These are phyloP conservation scores for Ceratocystis alfenasii DNA, from an alignment of 2,329 filamentous ascomycete species.

Conservation along the genomic window DNA sequence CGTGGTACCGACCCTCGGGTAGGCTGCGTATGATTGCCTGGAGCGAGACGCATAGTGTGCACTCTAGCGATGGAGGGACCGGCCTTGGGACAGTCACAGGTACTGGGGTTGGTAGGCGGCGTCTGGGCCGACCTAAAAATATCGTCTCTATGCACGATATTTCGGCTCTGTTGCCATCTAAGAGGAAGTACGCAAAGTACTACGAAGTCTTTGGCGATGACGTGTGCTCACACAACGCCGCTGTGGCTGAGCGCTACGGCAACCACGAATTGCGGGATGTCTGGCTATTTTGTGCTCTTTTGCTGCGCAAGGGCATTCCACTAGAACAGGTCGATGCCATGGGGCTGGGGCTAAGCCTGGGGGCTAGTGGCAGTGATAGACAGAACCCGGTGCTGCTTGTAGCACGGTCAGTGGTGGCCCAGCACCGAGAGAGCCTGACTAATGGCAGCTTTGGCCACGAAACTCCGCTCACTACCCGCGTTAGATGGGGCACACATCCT, in stretches of 20 bases:
- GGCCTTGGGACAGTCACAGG: conserved; percentile 38
- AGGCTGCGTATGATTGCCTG: conserved; percentile 44
- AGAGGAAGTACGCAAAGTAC: conserved; percentile 59
- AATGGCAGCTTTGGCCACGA: background rate
- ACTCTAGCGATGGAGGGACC: conserved; percentile 46
- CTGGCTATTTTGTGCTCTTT: conserved; percentile 69
- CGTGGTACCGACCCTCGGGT: conserved; percentile 44
- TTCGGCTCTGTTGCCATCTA: conserved; percentile 61
- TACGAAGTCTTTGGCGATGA: conserved; percentile 77
- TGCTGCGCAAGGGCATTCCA: conserved; percentile 66
- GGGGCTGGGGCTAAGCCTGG: background rate
- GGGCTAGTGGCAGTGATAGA: background rate
- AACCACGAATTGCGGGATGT: conserved; percentile 61
- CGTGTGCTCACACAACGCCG: conserved; percentile 74
- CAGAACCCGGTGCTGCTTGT: conserved; percentile 46
- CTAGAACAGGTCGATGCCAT: conserved; percentile 47
- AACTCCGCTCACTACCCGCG: conserved; percentile 37
- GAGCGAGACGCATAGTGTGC: conserved; percentile 45
- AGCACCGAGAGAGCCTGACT: conserved; percentile 23
- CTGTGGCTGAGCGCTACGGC: conserved; percentile 59
- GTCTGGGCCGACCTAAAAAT: conserved; percentile 32
- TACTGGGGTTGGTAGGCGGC: conserved; percentile 35
- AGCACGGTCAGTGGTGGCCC: conserved; percentile 48
- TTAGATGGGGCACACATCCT: conserved; percentile 57
- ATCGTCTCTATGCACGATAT: conserved; percentile 63